Base-by-base conservation (phyloP, 2,329 filamentous ascomycete species). In the Epichloe scottii region DNA sequence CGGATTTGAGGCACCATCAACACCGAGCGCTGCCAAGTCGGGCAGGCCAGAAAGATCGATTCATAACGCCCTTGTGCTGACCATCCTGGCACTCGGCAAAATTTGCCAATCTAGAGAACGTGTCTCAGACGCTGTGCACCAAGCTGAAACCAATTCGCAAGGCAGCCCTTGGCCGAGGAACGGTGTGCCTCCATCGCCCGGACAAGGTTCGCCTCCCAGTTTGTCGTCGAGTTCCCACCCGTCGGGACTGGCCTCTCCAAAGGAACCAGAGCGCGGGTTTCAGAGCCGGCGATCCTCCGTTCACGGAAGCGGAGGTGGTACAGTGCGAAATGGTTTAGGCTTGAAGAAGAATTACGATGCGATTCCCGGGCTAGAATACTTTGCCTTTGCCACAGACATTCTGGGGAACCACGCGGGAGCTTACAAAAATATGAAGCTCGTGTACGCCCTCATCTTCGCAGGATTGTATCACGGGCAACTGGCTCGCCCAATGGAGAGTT, bases 381-480 rank as follows among this genome's bases (percentile, higher is more conserved):
- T 90, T 64, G 86, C 87, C 1, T 83, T 87, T 54, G 91, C 89
- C 2, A 85, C 85, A 1, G 85, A 93, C 54, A 95, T 97, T 38
- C 71, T 97, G 15, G 89, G 89, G 5, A 85, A 85, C 53, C 82
- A 93, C 48, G 76, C 82, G 37, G 90, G 87, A 12, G 85, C 85
- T 1, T 87, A 85, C 54, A 86, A 86, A 41, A 86, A 87, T 42
- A 73, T 97, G 53, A 83, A 85, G 56, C 85, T 93, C 62, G 87
- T 94, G 4, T 90, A 95, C 64, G 87, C 86, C 7, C 82, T 84
- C 58, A 79, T 97, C 23, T 76, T 97, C 45, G 89, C 89, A 15
- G 89, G 88, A 3, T 70, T 98, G 5, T 98, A 95, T 63, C 84
- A 90, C 55, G 89, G 89, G 3, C 93, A 97, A 64, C 71, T 96